phyloP scores from a whole-genome alignment of 2,329 filamentous ascomycete genomes.

The Penicillium digitatum region DNA sequence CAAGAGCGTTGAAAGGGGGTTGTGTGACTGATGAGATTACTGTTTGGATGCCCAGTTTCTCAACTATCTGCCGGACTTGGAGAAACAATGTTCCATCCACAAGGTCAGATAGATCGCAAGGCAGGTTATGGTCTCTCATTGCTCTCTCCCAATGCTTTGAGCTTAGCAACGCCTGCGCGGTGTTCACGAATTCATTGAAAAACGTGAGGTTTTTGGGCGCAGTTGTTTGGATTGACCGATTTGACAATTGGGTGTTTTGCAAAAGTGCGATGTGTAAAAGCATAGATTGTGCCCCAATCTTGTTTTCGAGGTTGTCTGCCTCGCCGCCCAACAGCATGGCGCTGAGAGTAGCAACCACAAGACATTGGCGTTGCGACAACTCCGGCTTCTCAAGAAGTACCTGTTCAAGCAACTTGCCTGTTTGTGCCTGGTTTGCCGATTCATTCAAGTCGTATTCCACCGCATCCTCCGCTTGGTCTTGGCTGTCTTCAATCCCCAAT shows the following conservation, averaged over 20 bases:
- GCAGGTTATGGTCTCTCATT: slow-evolving; percentile 17
- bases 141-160: slow-evolving; percentile 36
- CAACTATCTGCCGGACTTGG: slow-evolving; percentile 7
- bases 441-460: neutral
- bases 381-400: slow-evolving; percentile 1
- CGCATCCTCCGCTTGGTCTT: neutral
- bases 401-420: neutral
- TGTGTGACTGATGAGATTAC: slow-evolving; percentile 9
- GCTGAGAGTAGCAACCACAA: slow-evolving; percentile 16
- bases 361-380: slow-evolving; percentile 22
- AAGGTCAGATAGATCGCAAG: slow-evolving; percentile 52
- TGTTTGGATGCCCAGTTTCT: neutral
- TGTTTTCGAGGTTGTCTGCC: neutral
- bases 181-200: slow-evolving; percentile 38
- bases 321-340: slow-evolving; percentile 10
- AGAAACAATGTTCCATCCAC: slow-evolving; percentile 53
- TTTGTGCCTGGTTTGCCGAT: neutral
- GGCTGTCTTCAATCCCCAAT: neutral
- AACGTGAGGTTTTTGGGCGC: slow-evolving; percentile 5
- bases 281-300: slow-evolving; percentile 9
- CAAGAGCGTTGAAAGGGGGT: slow-evolving; percentile 13
- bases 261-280: slow-evolving; percentile 23
- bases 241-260: slow-evolving; percentile 17
- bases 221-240: slow-evolving; percentile 11
- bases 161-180: slow-evolving; percentile 37